Percentiles rank a stretch among this genome's conserved stretches.
phyloP scores from a whole-genome alignment of 2,329 filamentous ascomycete genomes.

The Ophiosphaerella narmari region DNA sequence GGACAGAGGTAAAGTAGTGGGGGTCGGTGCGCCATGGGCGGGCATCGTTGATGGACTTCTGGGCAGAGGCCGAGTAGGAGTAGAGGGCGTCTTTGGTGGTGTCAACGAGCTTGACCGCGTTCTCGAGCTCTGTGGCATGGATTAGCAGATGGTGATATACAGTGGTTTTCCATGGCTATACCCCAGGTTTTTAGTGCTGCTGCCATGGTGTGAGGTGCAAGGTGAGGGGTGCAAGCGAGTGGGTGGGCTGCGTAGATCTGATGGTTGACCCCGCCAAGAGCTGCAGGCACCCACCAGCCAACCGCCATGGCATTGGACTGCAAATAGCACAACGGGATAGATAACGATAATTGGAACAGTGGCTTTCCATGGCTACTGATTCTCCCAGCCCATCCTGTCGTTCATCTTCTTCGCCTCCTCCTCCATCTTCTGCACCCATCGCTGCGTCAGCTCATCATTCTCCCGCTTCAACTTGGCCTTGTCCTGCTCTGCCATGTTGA shows the following conservation, averaged over 20 bases:
- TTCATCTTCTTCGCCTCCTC: slow-evolving; percentile 91
- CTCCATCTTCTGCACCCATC: slow-evolving; percentile 89
- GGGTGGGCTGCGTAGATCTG: background rate
- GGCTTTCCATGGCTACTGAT: slow-evolving; percentile 7
- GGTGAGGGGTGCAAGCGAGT: slow-evolving; percentile 16
- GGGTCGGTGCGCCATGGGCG: slow-evolving; percentile 79
- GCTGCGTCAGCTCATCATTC: slow-evolving; percentile 84
- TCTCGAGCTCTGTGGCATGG: slow-evolving; percentile 75
- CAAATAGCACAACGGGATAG: background rate
- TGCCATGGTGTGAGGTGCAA: slow-evolving; percentile 30
- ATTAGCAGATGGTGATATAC: slow-evolving; percentile 20
- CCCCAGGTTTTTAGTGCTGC: slow-evolving; percentile 46
- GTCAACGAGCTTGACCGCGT: slow-evolving; percentile 79
- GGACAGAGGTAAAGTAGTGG: slow-evolving; percentile 89
- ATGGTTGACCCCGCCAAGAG: slow-evolving; percentile 23
- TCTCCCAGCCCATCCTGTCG: slow-evolving; percentile 33
- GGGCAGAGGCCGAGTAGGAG: slow-evolving; percentile 71
- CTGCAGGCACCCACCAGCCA: slow-evolving; percentile 25
- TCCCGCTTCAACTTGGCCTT: slow-evolving; percentile 74
- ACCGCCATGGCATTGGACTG: background rate
- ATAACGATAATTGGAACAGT: background rate
- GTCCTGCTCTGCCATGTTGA: slow-evolving; percentile 82
- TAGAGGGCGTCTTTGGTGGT: slow-evolving; percentile 89
- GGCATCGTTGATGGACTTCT: slow-evolving; percentile 67
- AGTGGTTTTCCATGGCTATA: slow-evolving; percentile 24